phyloP scores from a whole-genome alignment of 139 green algal species.

The Chlamydomonas sphaeroides region DNA sequence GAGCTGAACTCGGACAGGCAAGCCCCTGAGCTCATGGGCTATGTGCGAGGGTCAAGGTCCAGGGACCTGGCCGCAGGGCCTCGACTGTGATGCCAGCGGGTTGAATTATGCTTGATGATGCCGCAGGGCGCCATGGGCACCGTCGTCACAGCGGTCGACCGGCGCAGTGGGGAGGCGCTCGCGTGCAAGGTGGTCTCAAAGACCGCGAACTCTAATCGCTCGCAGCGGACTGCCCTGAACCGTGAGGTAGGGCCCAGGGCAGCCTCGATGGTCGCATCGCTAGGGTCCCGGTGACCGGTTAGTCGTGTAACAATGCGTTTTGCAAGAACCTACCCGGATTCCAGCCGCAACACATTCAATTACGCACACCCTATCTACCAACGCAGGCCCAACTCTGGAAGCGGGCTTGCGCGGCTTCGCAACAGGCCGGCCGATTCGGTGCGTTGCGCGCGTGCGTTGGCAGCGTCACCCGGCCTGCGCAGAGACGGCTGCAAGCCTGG shows the following conservation, averaged over 20 bases:
- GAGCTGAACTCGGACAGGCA: neutral
- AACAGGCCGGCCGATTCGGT: conserved; percentile 6
- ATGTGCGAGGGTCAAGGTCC: neutral
- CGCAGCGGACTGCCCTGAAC: conserved; percentile 21
- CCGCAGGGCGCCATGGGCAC: neutral
- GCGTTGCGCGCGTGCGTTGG: no score
- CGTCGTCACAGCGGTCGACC: neutral
- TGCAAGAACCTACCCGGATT: no score
- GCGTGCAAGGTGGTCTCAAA: conserved; percentile 25
- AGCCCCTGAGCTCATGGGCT: neutral
- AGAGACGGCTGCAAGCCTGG: neutral
- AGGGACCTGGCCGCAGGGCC: neutral
- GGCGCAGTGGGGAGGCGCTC: neutral
- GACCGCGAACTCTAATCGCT: neutral
- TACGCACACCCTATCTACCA: neutral
- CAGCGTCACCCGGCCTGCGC: no score
- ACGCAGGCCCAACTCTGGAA: conserved; percentile 15
- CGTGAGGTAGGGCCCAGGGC: no score
- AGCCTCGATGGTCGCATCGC: neutral
- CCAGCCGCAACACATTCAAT: neutral
- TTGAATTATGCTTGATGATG: no score
- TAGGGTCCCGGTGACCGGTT: neutral
- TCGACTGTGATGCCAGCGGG: neutral
- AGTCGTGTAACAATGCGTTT: no score
- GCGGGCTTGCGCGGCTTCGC: neutral